Base-by-base conservation (phyloP, 2,329 filamentous ascomycete species). In the Pseudogymnoascus sp. region DNA sequence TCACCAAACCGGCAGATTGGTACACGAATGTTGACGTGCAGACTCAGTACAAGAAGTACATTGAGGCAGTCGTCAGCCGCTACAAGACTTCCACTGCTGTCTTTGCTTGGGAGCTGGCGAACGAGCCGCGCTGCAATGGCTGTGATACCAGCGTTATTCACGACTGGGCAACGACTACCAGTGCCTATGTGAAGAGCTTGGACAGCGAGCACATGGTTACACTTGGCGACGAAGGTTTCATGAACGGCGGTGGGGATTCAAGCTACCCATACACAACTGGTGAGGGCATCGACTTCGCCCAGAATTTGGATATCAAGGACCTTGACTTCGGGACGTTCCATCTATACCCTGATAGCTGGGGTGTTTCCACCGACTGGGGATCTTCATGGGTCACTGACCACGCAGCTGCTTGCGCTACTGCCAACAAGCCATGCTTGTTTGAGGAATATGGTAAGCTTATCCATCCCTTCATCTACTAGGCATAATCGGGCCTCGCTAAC, bases 41-140 rank as follows among this genome's bases (percentile, higher is more conserved):
- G 72, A 69, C 76, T 0, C 81, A 85, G 63, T 89, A 89, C 72
- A 71, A 74, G 68, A 78, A 76, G 59, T 90, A 89, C 71, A 80
- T 89, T 69, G 76, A 80, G 60, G 76, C 78, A 0, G 80, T 89
- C 3, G 80, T 90, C 2, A 79, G 75, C 29, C 78, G 86, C 3
- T 89, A 88, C 74, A 81, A 77, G 62, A 76, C 78, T 65, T 87
- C 83, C 0, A 76, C 81, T 0, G 81, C 86, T 0, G 78, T 90
- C 42, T 84, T 89, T 67, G 85, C 85, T 0, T 90, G 87, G 87
- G 86, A 90, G 69, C 76, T 90, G 1, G 83, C 79, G 62, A 90
- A 89, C 67, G 87, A 89, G 73, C 83, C 86, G n/a, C 78, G 86
- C 64, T 89, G 86, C 75, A 77, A 78, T 10, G 80, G 83, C 10